phyloP scores from a whole-genome alignment of 371 early-diverging fungal species.

The Mucor lusitanicus region DNA sequence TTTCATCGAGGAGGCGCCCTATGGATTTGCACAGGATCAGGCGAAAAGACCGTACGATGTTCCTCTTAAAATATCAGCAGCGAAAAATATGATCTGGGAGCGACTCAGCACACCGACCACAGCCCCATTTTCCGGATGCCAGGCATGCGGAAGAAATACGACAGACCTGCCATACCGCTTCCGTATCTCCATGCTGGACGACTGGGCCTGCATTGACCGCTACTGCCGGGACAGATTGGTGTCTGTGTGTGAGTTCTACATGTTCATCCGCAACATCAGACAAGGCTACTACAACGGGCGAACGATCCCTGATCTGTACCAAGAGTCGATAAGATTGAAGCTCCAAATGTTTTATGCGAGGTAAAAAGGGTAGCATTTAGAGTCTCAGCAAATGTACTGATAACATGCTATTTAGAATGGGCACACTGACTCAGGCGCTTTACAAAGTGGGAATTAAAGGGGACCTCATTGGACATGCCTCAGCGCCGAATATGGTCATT shows the following conservation, averaged over 20 bases:
- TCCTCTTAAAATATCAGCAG: constrained; percentile 48
- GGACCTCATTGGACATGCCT: constrained; percentile 30
- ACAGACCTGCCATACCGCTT: constrained; percentile 76
- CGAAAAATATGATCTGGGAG: constrained; percentile 64
- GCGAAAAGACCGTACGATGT: constrained; percentile 43
- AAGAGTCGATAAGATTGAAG: constrained; percentile 81
- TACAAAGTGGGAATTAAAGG: constrained; percentile 27
- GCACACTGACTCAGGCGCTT: constrained; percentile 30
- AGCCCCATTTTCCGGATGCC: constrained; percentile 62
- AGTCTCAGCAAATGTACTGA: neutral
- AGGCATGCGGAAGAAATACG: constrained; percentile 24
- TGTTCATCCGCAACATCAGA: constrained; percentile 85
- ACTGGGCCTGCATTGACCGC: constrained; percentile 87
- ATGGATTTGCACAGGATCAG: constrained; percentile 67
- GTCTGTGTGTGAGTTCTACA: constrained; percentile 91
- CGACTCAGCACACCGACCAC: constrained; percentile 42
- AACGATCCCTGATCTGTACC: constrained; percentile 72
- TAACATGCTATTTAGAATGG: constrained; percentile 26
- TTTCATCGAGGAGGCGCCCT: constrained; percentile 64
- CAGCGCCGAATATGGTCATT: constrained; percentile 31
- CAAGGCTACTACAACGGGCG: constrained; percentile 83
- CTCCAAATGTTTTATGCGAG: constrained; percentile 90
- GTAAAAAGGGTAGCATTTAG: constrained; percentile 6
- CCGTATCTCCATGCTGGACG: constrained; percentile 72
- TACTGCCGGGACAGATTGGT: constrained; percentile 88